A percentile compares a stretch with the other conserved stretches of the same genome.
These are phyloP conservation scores for Candida awuae DNA, from an alignment of 805 yeast genomes.

Conservation along the genomic window DNA sequence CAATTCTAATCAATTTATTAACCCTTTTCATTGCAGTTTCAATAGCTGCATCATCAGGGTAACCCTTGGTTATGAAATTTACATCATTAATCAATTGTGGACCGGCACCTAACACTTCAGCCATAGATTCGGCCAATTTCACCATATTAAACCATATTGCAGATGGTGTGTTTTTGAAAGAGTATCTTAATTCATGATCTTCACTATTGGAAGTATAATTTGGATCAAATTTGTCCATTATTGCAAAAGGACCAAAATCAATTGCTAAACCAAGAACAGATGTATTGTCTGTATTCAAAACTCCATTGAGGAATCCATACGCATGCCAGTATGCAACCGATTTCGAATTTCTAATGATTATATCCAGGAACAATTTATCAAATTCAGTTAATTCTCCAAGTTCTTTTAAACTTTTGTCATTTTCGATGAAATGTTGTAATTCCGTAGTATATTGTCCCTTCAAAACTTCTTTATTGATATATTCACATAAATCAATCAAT, in stretches of 20 bases:
- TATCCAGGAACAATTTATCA: constrained; percentile 64
- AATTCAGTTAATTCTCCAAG: constrained; percentile 44
- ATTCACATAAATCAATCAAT: constrained; percentile 57
- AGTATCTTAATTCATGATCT: constrained; percentile 63
- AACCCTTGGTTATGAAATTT: constrained; percentile 33
- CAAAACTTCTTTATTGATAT: constrained; percentile 59
- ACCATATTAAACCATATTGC: constrained; percentile 91
- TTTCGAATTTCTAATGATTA: constrained; percentile 63
- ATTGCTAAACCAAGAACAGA: constrained; percentile 80
- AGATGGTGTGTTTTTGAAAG: constrained; percentile 76
- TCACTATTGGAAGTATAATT: constrained; percentile 84
- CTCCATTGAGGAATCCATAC: constrained; percentile 92
- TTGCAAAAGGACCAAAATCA: constrained; percentile 93
- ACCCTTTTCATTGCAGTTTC: constrained; percentile 52
- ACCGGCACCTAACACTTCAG: constrained; percentile 73
- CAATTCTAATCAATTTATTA: constrained; percentile 51
- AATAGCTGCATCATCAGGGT: constrained; percentile 40
- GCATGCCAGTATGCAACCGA: constrained; percentile 82
- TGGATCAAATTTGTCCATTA: constrained; percentile 79
- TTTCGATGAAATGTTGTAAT: constrained; percentile 20
- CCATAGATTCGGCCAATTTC: constrained; percentile 75
- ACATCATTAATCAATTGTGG: constrained; percentile 39
- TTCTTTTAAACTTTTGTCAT: constrained; percentile 21
- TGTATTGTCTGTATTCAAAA: constrained; percentile 88
- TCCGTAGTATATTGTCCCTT: constrained; percentile 25